Evolutionary conservation across 805 yeast species (phyloP).

Genomic region (Lipomyces starkeyi): DNA sequence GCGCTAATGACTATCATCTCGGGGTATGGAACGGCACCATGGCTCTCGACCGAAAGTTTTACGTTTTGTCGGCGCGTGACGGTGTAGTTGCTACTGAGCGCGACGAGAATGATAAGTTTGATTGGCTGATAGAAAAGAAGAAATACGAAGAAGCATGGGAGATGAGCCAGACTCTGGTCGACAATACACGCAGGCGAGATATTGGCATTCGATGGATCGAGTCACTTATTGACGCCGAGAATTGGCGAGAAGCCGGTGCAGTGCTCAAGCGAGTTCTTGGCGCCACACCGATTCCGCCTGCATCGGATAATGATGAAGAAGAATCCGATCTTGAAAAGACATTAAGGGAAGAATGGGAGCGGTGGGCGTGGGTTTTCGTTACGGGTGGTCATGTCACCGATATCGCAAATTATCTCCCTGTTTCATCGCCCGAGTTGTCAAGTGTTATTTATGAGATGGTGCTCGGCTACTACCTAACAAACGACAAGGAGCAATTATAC

Average conservation of each 20-base stretch:
- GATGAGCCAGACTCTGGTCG: slow-evolving; percentile 64
- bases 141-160: slow-evolving; percentile 76
- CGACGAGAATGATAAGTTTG: slow-evolving; percentile 68
- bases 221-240: slow-evolving; percentile 45
- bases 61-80: slow-evolving; percentile 78
- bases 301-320: slow-evolving; percentile 35
- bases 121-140: slow-evolving; percentile 69
- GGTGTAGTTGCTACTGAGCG: slow-evolving; percentile 76
- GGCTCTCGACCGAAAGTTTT: slow-evolving; percentile 55
- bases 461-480: slow-evolving; percentile 54
- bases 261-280: slow-evolving; percentile 53
- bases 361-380: slow-evolving; percentile 62
- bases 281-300: slow-evolving; percentile 23
- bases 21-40: slow-evolving; percentile 51
- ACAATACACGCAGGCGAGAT: slow-evolving; percentile 56
- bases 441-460: slow-evolving; percentile 54
- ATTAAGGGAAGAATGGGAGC: slow-evolving; percentile 62
- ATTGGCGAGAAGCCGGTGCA: slow-evolving; percentile 63
- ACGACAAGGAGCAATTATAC: slow-evolving; percentile 50
- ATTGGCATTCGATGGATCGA: slow-evolving; percentile 64
- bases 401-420: slow-evolving; percentile 66
- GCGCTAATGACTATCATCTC: slow-evolving; percentile 80
- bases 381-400: slow-evolving; percentile 53
- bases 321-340: slow-evolving; percentile 39
- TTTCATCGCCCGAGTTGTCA: slow-evolving; percentile 47